A percentile compares a stretch with the other conserved stretches of the same genome.
phyloP scores from a whole-genome alignment of 2,329 filamentous ascomycete genomes.

The Alternaria viburni region DNA sequence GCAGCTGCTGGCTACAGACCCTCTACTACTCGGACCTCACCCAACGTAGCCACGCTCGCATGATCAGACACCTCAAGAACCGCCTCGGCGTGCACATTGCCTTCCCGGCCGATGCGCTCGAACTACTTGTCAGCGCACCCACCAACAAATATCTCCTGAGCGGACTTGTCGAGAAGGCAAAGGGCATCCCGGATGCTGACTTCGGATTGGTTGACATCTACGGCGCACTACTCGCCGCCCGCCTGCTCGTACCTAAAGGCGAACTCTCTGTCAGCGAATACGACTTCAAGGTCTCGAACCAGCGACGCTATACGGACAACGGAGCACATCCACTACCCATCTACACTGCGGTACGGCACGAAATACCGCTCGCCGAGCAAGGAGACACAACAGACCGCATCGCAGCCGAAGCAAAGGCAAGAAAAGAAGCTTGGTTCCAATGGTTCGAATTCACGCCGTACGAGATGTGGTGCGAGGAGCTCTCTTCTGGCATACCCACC shows the following conservation, averaged over 20 bases:
- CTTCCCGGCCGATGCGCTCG: slow-evolving; percentile 83
- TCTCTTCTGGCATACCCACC: slow-evolving; percentile 88
- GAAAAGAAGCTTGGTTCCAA: slow-evolving; percentile 86
- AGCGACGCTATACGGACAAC: slow-evolving; percentile 74
- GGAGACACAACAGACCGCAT: slow-evolving; percentile 42
- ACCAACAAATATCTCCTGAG: slow-evolving; percentile 91
- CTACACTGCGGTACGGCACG: slow-evolving; percentile 93
- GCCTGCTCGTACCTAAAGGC: slow-evolving; percentile 84
- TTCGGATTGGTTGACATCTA: slow-evolving; percentile 95
- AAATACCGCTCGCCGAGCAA: slow-evolving; percentile 75
- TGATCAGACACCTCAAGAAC: slow-evolving; percentile 86
- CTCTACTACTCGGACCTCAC: slow-evolving; percentile 84
- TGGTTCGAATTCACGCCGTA: slow-evolving; percentile 95
- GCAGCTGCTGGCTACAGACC: slow-evolving; percentile 92
- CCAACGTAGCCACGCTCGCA: slow-evolving; percentile 67
- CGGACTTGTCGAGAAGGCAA: slow-evolving; percentile 89
- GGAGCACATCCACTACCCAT: slow-evolving; percentile 89
- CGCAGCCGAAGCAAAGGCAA: slow-evolving; percentile 54
- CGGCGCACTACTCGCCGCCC: slow-evolving; percentile 81
- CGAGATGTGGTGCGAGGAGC: slow-evolving; percentile 94
- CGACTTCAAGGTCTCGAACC: slow-evolving; percentile 91
- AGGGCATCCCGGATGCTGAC: slow-evolving; percentile 77
- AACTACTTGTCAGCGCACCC: slow-evolving; percentile 81
- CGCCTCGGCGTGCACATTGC: slow-evolving; percentile 88
- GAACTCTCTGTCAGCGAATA: slow-evolving; percentile 76